phyloP scores from a whole-genome alignment of 2,329 filamentous ascomycete genomes.

The Alternaria sp. region DNA sequence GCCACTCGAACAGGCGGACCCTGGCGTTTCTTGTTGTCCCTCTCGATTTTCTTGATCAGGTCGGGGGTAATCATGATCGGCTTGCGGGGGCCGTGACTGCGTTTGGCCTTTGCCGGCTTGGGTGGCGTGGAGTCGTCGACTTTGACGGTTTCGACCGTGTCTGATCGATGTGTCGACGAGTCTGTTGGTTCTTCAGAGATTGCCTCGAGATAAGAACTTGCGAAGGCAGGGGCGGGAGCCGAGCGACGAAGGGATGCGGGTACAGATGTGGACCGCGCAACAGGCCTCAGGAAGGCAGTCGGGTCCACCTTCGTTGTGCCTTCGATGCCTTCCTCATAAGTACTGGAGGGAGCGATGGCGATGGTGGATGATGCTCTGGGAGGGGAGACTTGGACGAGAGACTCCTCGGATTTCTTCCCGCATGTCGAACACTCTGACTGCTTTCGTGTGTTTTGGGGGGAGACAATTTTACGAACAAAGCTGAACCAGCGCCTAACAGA shows the following conservation, averaged over 20 bases:
- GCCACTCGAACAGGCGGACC: background rate
- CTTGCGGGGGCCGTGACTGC: background rate
- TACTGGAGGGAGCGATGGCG: background rate
- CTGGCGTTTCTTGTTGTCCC: background rate
- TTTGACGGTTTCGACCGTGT: background rate
- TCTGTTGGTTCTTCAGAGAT: background rate
- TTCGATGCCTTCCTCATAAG: background rate
- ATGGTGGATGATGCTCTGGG: background rate
- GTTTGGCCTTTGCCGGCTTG: background rate
- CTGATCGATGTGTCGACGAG: background rate
- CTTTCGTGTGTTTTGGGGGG: background rate
- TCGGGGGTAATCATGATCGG: background rate
- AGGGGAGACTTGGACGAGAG: background rate
- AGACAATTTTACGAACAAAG: background rate
- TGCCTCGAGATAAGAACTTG: background rate
- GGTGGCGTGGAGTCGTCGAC: background rate
- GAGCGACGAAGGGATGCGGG: background rate
- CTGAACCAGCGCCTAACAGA: background rate
- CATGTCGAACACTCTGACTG: background rate
- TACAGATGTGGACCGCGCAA: background rate
- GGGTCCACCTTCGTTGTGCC: background rate
- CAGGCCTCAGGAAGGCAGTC: background rate
- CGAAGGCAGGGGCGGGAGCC: background rate
- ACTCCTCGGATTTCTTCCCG: background rate
- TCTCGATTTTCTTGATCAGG: background rate